Evolutionary conservation across 345 rosid species (phyloP).

Genomic region (Erucastrum elatum): DNA sequence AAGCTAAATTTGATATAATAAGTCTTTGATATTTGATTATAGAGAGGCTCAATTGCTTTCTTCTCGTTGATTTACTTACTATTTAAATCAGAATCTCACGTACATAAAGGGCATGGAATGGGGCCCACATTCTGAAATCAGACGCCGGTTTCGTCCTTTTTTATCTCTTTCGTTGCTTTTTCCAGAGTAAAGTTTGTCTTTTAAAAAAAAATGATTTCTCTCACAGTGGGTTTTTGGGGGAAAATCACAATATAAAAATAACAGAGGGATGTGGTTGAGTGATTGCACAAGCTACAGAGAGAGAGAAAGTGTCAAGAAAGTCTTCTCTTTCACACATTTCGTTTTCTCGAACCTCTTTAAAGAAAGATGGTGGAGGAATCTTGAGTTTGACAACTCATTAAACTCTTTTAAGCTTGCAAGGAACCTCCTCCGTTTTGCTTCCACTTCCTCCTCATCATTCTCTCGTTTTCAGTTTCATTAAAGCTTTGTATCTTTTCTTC

Average conservation of each 20-base stretch:
- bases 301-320: slow-evolving; percentile 40
- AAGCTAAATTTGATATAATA: not conserved
- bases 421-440: slow-evolving; percentile 44
- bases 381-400: slow-evolving; percentile 58
- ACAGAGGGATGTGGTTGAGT: slow-evolving; percentile 45
- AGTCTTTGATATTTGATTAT: not conserved
- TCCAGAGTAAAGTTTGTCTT: slow-evolving; percentile 10
- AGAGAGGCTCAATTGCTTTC: not conserved
- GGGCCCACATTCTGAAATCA: slow-evolving; percentile 61
- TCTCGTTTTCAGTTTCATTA: slow-evolving; percentile 11
- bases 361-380: slow-evolving; percentile 48
- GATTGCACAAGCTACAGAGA: slow-evolving; percentile 44
- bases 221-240: not conserved
- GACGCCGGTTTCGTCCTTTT: slow-evolving; percentile 59
- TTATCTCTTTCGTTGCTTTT: slow-evolving; percentile 5
- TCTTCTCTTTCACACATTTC: slow-evolving; percentile 81
- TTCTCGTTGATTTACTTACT: not conserved
- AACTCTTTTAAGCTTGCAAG: slow-evolving; percentile 36
- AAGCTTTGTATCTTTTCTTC: not conserved
- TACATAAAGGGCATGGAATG: slow-evolving; percentile 51
- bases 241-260: not conserved
- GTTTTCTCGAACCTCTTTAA: slow-evolving; percentile 45
- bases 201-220: not conserved
- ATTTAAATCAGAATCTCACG: not conserved
- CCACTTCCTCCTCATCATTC: slow-evolving; percentile 15